phyloP scores from a whole-genome alignment of 257 asterid species.

The Solanum dulcamara region DNA sequence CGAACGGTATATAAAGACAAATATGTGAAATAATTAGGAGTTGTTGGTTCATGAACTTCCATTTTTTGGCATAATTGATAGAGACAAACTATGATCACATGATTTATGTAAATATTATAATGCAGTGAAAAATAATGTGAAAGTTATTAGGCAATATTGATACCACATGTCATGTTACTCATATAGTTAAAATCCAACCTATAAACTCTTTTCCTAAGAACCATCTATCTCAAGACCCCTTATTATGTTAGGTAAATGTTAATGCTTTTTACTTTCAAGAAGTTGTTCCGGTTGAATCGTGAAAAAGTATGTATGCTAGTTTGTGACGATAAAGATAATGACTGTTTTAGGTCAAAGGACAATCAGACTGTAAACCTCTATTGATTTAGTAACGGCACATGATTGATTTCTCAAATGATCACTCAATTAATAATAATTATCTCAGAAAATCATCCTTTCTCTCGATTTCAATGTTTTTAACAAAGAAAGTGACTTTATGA shows the following conservation, averaged over 20 bases:
- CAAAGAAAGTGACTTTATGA: not conserved
- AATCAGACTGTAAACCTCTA: not conserved
- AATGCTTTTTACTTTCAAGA: not conserved
- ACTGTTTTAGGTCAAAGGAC: not conserved
- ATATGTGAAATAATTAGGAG: not conserved
- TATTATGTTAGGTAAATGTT: not conserved
- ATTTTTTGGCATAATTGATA: not conserved
- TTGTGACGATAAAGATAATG: not conserved
- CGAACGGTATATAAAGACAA: not conserved
- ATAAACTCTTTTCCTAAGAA: not conserved
- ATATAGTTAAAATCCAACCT: not conserved
- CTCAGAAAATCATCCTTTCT: not conserved
- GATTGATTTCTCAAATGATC: not conserved
- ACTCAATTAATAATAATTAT: not conserved
- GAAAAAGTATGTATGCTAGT: not conserved
- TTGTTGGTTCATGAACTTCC: not conserved
- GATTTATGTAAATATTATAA: not conserved
- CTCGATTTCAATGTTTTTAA: not conserved
- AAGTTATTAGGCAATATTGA: not conserved
- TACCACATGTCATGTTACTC: not conserved
- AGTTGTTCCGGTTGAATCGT: not conserved
- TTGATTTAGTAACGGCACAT: not conserved
- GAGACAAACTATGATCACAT: not conserved
- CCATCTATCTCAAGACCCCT: not conserved
- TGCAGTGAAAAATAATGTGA: not conserved